Base-by-base conservation (phyloP, 768 basidiomycete species). In the Boletus speciosus region DNA sequence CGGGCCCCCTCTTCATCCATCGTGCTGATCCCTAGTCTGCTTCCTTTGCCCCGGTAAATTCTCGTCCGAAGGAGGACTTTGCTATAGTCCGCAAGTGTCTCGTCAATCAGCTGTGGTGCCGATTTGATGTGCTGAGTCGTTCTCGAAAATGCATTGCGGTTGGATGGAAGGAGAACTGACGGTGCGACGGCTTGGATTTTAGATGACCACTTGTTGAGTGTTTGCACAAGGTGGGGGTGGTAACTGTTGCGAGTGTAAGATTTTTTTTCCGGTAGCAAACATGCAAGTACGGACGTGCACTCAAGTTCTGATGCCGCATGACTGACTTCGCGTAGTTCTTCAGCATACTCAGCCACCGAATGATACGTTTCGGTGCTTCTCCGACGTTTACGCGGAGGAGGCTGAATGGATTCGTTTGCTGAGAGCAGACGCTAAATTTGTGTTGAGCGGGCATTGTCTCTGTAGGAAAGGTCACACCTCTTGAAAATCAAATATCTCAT, bases 141-240 rank as follows among this genome's bases (percentile, higher is more conserved):
- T 73, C 76, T 80, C 40, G 78, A 79, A 69, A 93, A 92, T 6
- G 86, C 74, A 52, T 82, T 84, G n/a, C 82, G 81, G 59, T 82
- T 87, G 12, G 80, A 82, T 40, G 86, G 84, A 6, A 85, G 76
- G 12, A 90, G 81, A 39, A 79, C 85, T 7, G 86, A 84, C 11
- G 93, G 86, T 2, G 93, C 83, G 6, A 97, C 94, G 1, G 95
- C 90, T 64, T 94, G 90, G 37, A 98, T 89, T 74, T 98, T 99
- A 25, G 86, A 78, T 10, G 93, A 97, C 97, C 97, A 99, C 71
- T 98, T 98, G 37, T 80, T 76, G 25, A 99, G 78, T 2, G 90
- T 94, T 55, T 85, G 83, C 40, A 93, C 67, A 12, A 88, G 77
- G 56, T 87, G 77, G 3, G 85, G 80, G 66, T 94, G 93, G 46